Evolutionary conservation across 805 yeast species (phyloP).

Genomic region (Starmerella bombi): DNA sequence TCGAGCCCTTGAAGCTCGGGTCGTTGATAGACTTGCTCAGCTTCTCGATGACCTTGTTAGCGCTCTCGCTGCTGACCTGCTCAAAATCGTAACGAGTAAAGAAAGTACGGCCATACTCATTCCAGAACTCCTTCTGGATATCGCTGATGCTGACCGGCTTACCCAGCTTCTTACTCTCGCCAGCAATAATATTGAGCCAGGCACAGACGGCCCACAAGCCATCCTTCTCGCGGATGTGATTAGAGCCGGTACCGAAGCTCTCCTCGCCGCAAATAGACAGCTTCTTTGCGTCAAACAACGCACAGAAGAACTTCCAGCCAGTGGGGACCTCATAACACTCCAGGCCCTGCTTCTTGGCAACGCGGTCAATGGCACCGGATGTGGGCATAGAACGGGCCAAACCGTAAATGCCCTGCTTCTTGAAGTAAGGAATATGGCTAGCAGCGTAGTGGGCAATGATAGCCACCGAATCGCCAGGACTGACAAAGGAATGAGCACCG

Average conservation of each 20-base stretch:
- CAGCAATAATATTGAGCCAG: conserved; percentile 91
- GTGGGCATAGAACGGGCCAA: conserved; percentile 98
- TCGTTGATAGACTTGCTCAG: conserved; percentile 29
- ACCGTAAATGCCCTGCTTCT: conserved; percentile 73
- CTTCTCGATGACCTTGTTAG: conserved; percentile 48
- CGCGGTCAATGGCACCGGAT: conserved; percentile 82
- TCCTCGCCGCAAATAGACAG: conserved; percentile 96
- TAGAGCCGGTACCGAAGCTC: conserved; percentile 94
- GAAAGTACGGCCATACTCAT: conserved; percentile 87
- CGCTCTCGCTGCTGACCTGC: conserved; percentile 63
- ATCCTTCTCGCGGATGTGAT: conserved; percentile 94
- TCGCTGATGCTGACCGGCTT: conserved; percentile 60
- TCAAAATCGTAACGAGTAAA: conserved; percentile 94
- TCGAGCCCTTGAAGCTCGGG: conserved; percentile 38
- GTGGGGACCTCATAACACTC: conserved; percentile 90
- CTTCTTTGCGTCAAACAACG: conserved; percentile 82
- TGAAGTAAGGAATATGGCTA: conserved; percentile 81
- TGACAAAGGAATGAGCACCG: conserved; percentile 86
- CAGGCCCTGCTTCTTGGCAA: conserved; percentile 64
- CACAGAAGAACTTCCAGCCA: conserved; percentile 98
- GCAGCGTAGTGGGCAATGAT: conserved; percentile 87
- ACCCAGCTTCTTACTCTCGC: conserved; percentile 45
- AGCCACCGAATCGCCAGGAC: conserved; percentile 97
- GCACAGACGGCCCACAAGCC: conserved; percentile 97
- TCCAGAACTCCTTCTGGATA: conserved; percentile 81